Percentiles rank a stretch among this genome's conserved stretches.
Evolutionary conservation across 306 rosid genomes (phyloP).

Genomic region (Senna tora): DNA sequence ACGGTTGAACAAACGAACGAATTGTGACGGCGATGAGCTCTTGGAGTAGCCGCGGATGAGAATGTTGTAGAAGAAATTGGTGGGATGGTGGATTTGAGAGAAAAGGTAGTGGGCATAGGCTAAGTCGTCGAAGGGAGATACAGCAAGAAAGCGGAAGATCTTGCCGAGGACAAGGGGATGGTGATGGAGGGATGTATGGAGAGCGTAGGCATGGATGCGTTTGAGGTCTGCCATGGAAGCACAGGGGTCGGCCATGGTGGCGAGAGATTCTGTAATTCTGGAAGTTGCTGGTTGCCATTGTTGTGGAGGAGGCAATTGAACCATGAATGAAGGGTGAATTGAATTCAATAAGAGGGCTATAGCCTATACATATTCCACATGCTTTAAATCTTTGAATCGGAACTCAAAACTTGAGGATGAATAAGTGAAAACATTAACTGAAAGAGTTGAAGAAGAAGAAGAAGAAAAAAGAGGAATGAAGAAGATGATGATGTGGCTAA

Average conservation of each 20-base stretch:
- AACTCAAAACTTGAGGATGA: too few species aligned
- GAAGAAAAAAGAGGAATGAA: too few species aligned
- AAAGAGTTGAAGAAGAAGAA: too few species aligned
- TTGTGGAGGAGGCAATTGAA: not conserved
- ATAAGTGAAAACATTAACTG: too few species aligned
- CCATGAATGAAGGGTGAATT: slow-evolving; percentile 18
- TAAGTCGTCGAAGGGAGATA: slow-evolving; percentile 60
- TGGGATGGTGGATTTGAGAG: slow-evolving; percentile 52
- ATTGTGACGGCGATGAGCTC: slow-evolving; percentile 42
- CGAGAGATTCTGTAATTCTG: slow-evolving; percentile 42
- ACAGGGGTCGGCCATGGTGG: slow-evolving; percentile 53
- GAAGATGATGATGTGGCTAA: too few species aligned
- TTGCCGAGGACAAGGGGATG: slow-evolving; percentile 58
- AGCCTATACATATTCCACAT: too few species aligned
- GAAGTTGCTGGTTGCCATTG: slow-evolving; percentile 34
- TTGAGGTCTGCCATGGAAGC: slow-evolving; percentile 56
- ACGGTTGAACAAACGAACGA: slow-evolving; percentile 47
- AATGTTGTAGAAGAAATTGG: slow-evolving; percentile 61
- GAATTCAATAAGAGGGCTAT: too few species aligned
- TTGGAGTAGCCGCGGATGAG: slow-evolving; percentile 62
- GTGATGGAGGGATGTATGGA: slow-evolving; percentile 45
- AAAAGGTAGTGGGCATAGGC: slow-evolving; percentile 58
- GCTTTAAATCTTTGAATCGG: too few species aligned
- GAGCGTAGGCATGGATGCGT: slow-evolving; percentile 55
- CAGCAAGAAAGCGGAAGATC: slow-evolving; percentile 64